Evolutionary conservation across 495 filamentous ascomycete species (phyloP).

Genomic region (Platismatia glauca): DNA sequence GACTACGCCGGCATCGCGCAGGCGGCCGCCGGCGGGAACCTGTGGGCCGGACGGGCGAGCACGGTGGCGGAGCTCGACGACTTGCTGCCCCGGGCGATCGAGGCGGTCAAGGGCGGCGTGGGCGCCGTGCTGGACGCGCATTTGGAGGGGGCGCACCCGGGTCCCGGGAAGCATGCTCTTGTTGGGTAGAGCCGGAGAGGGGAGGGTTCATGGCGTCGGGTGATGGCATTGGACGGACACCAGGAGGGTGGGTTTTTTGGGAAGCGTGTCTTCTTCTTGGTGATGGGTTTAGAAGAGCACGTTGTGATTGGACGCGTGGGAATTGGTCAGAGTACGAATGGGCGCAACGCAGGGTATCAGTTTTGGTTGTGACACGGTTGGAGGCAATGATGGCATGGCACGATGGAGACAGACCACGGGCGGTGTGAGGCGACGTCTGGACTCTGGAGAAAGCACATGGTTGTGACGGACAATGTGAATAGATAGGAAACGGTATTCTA

Average conservation of each 20-base stretch:
- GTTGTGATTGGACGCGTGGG: no score
- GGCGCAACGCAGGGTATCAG: no score
- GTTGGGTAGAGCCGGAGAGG: neutral
- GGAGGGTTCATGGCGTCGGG: neutral
- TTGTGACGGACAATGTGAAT: neutral
- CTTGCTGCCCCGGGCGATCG: conserved; percentile 55
- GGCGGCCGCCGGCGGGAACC: conserved; percentile 70
- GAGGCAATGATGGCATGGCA: no score
- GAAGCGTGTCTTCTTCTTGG: neutral
- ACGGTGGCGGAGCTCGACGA: conserved; percentile 53
- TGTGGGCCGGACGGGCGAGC: conserved; percentile 60
- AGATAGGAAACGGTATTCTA: neutral
- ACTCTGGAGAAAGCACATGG: neutral
- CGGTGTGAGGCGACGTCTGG: no score
- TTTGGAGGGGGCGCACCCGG: conserved; percentile 33
- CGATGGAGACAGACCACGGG: no score
- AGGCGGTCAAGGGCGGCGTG: conserved; percentile 56
- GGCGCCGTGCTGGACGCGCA: conserved; percentile 58
- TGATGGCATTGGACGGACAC: neutral
- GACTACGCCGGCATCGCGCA: conserved; percentile 90
- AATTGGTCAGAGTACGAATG: no score
- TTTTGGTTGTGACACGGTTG: no score
- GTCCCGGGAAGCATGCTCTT: neutral
- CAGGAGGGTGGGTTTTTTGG: no score
- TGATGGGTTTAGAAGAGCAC: no score